Conservation (phyloP, 192 early-diverging fungal species). For the Anaeromyces robustus region DNA sequence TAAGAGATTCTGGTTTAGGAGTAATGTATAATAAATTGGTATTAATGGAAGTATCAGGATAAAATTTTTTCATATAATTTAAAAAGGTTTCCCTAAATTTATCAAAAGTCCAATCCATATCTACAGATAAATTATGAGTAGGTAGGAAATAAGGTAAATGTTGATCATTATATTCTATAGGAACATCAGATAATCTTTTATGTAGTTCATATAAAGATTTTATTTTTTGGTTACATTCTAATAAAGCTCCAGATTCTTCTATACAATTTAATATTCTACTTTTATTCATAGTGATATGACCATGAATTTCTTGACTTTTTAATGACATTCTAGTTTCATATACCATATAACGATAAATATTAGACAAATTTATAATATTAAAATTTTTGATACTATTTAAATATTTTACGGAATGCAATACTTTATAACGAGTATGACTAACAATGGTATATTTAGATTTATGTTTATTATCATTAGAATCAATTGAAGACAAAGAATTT, state of each 20-base stretch:
- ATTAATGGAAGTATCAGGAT: neutral
- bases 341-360: neutral
- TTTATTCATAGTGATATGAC: neutral
- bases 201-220: neutral
- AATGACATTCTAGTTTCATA: neutral
- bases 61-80: neutral
- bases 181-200: neutral
- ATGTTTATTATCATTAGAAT: neutral
- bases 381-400: neutral
- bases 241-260: neutral
- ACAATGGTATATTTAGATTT: neutral
- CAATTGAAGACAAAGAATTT: too few species aligned
- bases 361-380: neutral
- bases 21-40: neutral
- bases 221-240: neutral
- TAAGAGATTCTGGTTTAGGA: neutral
- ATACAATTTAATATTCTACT: neutral
- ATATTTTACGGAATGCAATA: neutral
- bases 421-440: neutral
- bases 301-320: neutral
- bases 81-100: neutral
- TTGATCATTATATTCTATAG: neutral
- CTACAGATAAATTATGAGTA: neutral
- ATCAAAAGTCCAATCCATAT: neutral
- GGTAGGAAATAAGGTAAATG: neutral